Evolutionary conservation across 1,284 basidiomycete species (phyloP).

Genomic region (Marasmius oreades): DNA sequence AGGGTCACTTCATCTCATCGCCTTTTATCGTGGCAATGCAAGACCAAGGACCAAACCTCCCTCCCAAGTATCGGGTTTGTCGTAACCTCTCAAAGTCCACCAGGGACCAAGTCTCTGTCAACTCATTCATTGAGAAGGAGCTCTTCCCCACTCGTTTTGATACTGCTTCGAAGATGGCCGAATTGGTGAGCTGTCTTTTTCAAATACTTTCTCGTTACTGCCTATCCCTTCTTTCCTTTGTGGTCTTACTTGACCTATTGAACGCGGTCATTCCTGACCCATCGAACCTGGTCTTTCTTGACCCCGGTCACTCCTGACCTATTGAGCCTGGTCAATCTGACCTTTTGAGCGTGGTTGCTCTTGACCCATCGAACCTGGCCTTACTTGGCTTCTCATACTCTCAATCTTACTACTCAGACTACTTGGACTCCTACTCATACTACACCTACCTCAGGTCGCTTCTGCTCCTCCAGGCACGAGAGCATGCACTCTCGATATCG

Average conservation of each 20-base stretch:
- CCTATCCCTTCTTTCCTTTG: not conserved
- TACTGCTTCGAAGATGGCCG: constrained; percentile 15
- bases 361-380: too few species aligned
- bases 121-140: constrained; percentile 17
- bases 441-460: not conserved
- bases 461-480: not conserved
- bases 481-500: constrained; percentile 3
- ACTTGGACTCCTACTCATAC: too few species aligned
- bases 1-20: too few species aligned
- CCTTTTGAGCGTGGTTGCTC: too few species aligned
- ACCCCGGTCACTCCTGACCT: too few species aligned
- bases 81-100: constrained; percentile 18
- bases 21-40: constrained; percentile 19
- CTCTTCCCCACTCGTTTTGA: constrained; percentile 23
- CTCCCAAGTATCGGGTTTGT: constrained; percentile 17
- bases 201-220: not conserved
- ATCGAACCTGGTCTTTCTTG: too few species aligned
- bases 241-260: too few species aligned
- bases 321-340: too few species aligned
- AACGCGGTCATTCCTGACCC: too few species aligned
- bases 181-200: constrained; percentile 14
- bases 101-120: constrained; percentile 11
- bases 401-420: too few species aligned
- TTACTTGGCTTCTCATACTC: too few species aligned
- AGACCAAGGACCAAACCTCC: constrained; percentile 13